phyloP scores from a whole-genome alignment of 371 early-diverging fungal species.

The Apophysomyces variabilis region DNA sequence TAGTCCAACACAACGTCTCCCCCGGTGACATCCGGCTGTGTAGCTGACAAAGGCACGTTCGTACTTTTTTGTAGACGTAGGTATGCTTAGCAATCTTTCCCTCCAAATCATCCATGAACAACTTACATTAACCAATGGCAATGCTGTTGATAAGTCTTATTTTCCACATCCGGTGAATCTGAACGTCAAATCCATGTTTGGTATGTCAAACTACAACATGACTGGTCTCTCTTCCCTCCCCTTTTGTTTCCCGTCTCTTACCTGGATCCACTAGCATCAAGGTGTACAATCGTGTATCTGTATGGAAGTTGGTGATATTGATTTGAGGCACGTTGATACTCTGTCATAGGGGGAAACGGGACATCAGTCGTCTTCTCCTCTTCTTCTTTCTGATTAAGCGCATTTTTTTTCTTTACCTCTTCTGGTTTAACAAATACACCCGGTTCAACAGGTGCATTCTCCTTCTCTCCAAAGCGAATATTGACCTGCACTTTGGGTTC shows the following conservation, averaged over 20 bases:
- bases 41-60: conserved; percentile 68
- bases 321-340: conserved; percentile 64
- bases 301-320: conserved; percentile 67
- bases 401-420: conserved; percentile 32
- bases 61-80: conserved; percentile 35
- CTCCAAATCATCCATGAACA: not conserved
- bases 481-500: conserved; percentile 56
- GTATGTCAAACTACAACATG: not conserved
- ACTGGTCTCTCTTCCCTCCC: no score
- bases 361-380: not conserved
- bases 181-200: not conserved
- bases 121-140: conserved; percentile 72
- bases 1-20: conserved; percentile 70
- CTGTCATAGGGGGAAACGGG: conserved; percentile 21
- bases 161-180: conserved; percentile 66
- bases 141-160: conserved; percentile 65
- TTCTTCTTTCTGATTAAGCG: conserved; percentile 4
- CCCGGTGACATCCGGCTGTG: conserved; percentile 43
- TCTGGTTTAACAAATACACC: conserved; percentile 62
- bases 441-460: conserved; percentile 51
- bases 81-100: not conserved
- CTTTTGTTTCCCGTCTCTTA: conserved; percentile 10
- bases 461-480: conserved; percentile 40
- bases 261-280: conserved; percentile 77
- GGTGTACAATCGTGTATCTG: conserved; percentile 72